Evolutionary conservation across 257 asterid genomes (phyloP), one percentile per base, ranked within the genome.

Genomic region (Agastache rugosa): DNA sequence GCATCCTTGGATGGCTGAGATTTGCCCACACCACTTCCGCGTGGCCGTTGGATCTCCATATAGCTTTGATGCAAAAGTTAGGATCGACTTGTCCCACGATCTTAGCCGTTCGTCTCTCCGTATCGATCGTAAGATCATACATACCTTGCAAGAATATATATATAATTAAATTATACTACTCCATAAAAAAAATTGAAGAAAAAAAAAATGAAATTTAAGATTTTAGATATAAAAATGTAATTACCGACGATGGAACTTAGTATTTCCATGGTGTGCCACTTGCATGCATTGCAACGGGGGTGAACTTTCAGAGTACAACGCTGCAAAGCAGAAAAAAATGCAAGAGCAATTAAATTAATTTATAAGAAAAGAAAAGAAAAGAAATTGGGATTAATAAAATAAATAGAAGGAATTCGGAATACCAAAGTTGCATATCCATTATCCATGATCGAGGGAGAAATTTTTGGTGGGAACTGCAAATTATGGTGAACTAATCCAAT

Each of bases 41-140:
- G 17, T 87, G 90, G 6, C 66, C 63, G 8, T 86, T 87, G 9
- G 85, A 77, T 54, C 85, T 75, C 11, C 78, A 51, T 51, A 85
- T 23, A 20, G 92, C 87, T 58, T 35, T 58, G 4, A 87, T 20
- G 3, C 86, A 77, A n/a, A 35, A 19, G 71, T 77, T 87, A 1
- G 90, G 90, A 42, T 87, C 83, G 11, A 81, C 92, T 68, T 85
- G 85, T 8, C 88, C 92, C 4, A 35, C 27, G 6, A 87, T 73
- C 34, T 29, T 75, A 1, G 73, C 73, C 10, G 55, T 73, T 45
- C 72, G 77, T 29, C 56, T 29, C 19, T 79, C 79, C 9, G 84
- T 78, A 48, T 83, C 85, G 3, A 85, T 62, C 0, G 69, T 53
- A 0, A 87, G 69, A 12, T 82, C 81, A 35, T 81, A 87, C 1